Evolutionary conservation across 768 basidiomycete species (phyloP).

Genomic region (Tubosaeta sp.): DNA sequence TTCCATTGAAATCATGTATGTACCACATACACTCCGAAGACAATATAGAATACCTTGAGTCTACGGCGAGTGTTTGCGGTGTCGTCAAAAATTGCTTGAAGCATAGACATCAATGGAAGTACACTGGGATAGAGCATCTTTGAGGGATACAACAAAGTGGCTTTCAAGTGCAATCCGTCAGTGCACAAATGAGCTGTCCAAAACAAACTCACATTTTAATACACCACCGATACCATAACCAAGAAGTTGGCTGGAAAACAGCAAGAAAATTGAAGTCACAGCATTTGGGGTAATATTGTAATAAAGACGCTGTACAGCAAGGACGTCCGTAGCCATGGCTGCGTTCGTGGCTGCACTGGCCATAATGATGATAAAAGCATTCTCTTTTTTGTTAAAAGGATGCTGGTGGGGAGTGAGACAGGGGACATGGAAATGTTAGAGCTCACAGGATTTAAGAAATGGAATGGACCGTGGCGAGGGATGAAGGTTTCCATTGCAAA

Average conservation of each 20-base stretch:
- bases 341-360: slow-evolving; percentile 50
- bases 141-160: slow-evolving; percentile 39
- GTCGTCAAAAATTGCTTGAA: slow-evolving; percentile 40
- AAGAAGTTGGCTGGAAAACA: slow-evolving; percentile 33
- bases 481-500: slow-evolving; percentile 42
- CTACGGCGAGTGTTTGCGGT: slow-evolving; percentile 36
- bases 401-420: slow-evolving; percentile 31
- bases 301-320: slow-evolving; percentile 50
- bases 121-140: slow-evolving; percentile 41
- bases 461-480: slow-evolving; percentile 42
- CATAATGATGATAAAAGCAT: slow-evolving; percentile 57
- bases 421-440: not conserved
- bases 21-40: slow-evolving; percentile 28
- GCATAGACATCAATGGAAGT: slow-evolving; percentile 21
- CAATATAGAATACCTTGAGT: slow-evolving; percentile 30
- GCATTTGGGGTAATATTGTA: slow-evolving; percentile 50
- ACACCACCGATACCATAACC: slow-evolving; percentile 57
- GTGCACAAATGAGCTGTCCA: not conserved
- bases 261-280: slow-evolving; percentile 41
- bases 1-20: slow-evolving; percentile 15
- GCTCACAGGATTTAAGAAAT: slow-evolving; percentile 51
- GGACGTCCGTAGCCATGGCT: slow-evolving; percentile 50
- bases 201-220: slow-evolving; percentile 38
- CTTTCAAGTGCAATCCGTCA: slow-evolving; percentile 8
- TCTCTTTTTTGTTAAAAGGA: slow-evolving; percentile 59